These are phyloP conservation scores for Chaetomiaceae sp. DNA, from an alignment of 2,329 filamentous ascomycete genomes.

Conservation along the genomic window DNA sequence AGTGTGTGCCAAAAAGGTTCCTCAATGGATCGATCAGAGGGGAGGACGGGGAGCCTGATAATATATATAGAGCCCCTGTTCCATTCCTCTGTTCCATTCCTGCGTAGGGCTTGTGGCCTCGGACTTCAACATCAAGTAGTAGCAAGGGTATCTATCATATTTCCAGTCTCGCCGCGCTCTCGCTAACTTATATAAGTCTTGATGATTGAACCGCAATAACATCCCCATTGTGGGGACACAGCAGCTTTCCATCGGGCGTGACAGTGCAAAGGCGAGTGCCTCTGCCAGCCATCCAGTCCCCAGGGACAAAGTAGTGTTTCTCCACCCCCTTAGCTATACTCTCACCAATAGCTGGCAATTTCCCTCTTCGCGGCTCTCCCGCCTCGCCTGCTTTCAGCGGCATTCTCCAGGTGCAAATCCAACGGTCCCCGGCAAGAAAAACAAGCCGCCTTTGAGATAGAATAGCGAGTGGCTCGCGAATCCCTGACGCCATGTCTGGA, in stretches of 20 bases:
- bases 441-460: constrained; percentile 1
- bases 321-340: neutral
- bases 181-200: neutral
- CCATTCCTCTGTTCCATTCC: too few relatives aligned
- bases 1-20: too few relatives aligned
- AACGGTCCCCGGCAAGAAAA: constrained; percentile 5
- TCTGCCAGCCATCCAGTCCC: constrained; percentile 2
- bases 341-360: neutral
- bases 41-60: too few relatives aligned
- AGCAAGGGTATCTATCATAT: too few relatives aligned
- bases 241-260: constrained; percentile 3
- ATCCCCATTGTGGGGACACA: constrained; percentile 4
- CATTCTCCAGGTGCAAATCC: constrained; percentile 8
- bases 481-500: neutral
- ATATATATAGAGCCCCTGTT: too few relatives aligned
- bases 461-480: constrained; percentile 5
- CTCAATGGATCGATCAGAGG: too few relatives aligned
- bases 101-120: too few relatives aligned
- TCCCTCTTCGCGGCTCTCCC: neutral
- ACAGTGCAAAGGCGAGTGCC: neutral
- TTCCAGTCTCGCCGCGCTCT: too few relatives aligned
- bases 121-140: too few relatives aligned
- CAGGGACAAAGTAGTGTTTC: constrained; percentile 7
- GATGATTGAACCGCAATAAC: neutral
- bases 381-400: neutral